Percentiles rank a stretch among this genome's conserved stretches.
Conservation (phyloP, 2,329 filamentous ascomycete genomes). For the Epicoccum sorghinum region DNA sequence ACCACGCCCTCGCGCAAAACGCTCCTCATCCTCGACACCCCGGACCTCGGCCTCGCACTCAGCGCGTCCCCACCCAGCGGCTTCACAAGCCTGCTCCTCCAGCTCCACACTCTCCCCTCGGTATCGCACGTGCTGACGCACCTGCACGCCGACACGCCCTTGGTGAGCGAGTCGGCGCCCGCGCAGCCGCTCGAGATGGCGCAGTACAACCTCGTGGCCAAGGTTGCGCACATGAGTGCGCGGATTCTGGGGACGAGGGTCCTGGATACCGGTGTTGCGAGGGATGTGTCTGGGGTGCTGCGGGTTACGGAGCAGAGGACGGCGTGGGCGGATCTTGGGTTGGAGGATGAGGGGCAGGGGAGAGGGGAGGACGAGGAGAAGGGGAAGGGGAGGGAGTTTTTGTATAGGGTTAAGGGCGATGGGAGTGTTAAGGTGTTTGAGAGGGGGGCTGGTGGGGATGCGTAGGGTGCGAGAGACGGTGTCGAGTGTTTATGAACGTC, state of each 20-base stretch:
- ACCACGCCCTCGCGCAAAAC: slow-evolving; percentile 30
- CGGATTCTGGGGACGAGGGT: slow-evolving; percentile 73
- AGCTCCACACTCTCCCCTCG: slow-evolving; percentile 56
- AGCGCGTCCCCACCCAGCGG: slow-evolving; percentile 28
- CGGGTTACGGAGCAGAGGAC: slow-evolving; percentile 65
- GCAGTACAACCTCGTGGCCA: slow-evolving; percentile 65
- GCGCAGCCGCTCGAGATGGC: slow-evolving; percentile 45
- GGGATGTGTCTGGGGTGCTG: slow-evolving; percentile 87
- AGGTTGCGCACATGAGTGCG: slow-evolving; percentile 76
- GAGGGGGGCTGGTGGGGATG: slow-evolving; percentile 62
- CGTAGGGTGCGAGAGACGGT: too few species aligned
- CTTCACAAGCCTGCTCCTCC: slow-evolving; percentile 36
- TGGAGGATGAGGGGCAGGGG: slow-evolving; percentile 35
- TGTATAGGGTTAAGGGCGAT: slow-evolving; percentile 83
- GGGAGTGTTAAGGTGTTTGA: slow-evolving; percentile 84
- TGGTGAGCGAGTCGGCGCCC: slow-evolving; percentile 59
- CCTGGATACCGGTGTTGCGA: slow-evolving; percentile 86
- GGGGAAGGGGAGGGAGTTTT: slow-evolving; percentile 67
- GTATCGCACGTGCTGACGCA: slow-evolving; percentile 70
- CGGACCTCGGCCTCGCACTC: slow-evolving; percentile 51
- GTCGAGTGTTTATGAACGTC: too few species aligned
- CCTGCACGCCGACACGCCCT: slow-evolving; percentile 73
- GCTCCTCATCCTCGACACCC: slow-evolving; percentile 54
- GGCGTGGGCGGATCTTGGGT: slow-evolving; percentile 35
- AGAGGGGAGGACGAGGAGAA: slow-evolving; percentile 1